Percentiles rank a stretch among this genome's conserved stretches.
phyloP scores from a whole-genome alignment of 2,329 filamentous ascomycete species.

The Colletotrichum horii region DNA sequence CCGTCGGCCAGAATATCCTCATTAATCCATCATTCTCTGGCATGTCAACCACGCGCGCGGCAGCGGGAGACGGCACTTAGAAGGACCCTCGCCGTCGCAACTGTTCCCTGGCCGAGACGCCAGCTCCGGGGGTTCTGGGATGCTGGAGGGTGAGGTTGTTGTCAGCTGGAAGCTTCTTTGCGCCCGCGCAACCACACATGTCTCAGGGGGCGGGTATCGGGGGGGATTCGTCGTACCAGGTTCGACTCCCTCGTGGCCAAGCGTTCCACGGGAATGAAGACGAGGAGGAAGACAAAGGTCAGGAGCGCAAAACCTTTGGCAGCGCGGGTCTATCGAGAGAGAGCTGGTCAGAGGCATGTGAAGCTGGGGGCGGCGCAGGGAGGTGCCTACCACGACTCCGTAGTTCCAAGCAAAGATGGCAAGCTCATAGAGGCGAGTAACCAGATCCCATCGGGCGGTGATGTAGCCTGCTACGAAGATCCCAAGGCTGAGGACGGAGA shows the following conservation, averaged over 20 bases:
- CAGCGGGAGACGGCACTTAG: conserved; percentile 51
- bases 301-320: conserved; percentile 85
- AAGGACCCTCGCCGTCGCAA: conserved; percentile 93
- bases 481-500: conserved; percentile 92
- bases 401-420: conserved; percentile 98
- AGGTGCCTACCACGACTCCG: conserved; percentile 83
- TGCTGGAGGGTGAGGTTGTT: conserved; percentile 60
- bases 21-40: conserved; percentile 85
- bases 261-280: conserved; percentile 84
- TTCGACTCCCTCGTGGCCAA: conserved; percentile 81
- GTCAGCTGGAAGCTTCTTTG: conserved; percentile 28
- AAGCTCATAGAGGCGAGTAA: conserved; percentile 95
- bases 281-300: conserved; percentile 81
- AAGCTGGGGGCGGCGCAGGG: not conserved
- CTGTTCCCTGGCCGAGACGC: conserved; percentile 95
- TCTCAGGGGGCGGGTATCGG: conserved; percentile 13
- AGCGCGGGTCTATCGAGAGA: conserved; percentile 69
- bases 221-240: conserved; percentile 64
- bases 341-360: not conserved
- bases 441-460: conserved; percentile 98
- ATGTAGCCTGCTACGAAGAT: conserved; percentile 99
- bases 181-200: conserved; percentile 12
- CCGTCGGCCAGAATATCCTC: conserved; percentile 98
- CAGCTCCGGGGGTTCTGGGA: conserved; percentile 76
- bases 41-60: conserved; percentile 56